Conservation (phyloP, 352 stramenopile species). For the Phytopythium delawarense region DNA sequence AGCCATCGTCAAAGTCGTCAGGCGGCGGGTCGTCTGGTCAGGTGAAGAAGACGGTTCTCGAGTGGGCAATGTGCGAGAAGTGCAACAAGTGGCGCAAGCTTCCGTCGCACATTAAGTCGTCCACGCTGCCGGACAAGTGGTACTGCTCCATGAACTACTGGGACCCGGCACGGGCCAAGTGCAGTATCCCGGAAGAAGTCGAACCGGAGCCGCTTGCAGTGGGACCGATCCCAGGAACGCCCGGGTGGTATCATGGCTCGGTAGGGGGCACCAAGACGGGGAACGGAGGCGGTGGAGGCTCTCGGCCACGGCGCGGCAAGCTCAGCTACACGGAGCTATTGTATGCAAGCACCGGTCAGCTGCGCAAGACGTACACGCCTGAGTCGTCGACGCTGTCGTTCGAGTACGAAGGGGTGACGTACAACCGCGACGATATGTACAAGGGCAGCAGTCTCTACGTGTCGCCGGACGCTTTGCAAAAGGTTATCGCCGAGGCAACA, state of each 20-base stretch:
- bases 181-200: slow-evolving; percentile 64
- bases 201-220: slow-evolving; percentile 62
- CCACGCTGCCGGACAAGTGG: slow-evolving; percentile 93
- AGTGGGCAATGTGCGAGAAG: slow-evolving; percentile 96
- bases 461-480: slow-evolving; percentile 33
- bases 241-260: slow-evolving; percentile 57
- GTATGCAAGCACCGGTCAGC: slow-evolving; percentile 72
- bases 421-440: slow-evolving; percentile 78
- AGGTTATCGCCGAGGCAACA: background rate
- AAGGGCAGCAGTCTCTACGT: slow-evolving; percentile 81
- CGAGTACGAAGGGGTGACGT: slow-evolving; percentile 64
- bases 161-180: slow-evolving; percentile 81
- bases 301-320: slow-evolving; percentile 55
- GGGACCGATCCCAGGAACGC: slow-evolving; percentile 37
- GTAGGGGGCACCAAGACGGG: slow-evolving; percentile 5
- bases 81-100: slow-evolving; percentile 97
- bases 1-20: slow-evolving; percentile 1
- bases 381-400: slow-evolving; percentile 79
- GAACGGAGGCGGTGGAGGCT: slow-evolving; percentile 11
- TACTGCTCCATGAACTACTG: slow-evolving; percentile 96
- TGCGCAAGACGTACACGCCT: slow-evolving; percentile 77
- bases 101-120: slow-evolving; percentile 88
- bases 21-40: background rate
- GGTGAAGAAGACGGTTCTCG: slow-evolving; percentile 77
- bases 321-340: slow-evolving; percentile 81